Conservation (phyloP, 768 basidiomycete genomes). For the Leccinum barrowsii region DNA sequence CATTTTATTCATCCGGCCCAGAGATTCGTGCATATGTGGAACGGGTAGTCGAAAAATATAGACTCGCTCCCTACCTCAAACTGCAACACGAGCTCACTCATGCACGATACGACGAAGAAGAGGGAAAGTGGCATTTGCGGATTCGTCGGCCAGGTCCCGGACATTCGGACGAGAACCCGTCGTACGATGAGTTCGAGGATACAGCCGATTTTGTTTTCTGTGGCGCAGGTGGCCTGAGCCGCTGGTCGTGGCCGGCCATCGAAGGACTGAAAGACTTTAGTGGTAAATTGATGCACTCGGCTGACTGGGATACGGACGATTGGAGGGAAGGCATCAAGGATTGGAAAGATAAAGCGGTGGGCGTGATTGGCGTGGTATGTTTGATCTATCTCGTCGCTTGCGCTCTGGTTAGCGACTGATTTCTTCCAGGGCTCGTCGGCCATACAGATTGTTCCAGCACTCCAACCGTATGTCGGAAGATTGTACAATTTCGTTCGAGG, state of each 20-base stretch:
- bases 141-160: constrained; percentile 34
- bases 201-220: background rate
- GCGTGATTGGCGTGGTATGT: background rate
- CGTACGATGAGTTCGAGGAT: constrained; percentile 20
- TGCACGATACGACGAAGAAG: constrained; percentile 47
- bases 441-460: background rate
- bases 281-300: background rate
- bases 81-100: constrained; percentile 51
- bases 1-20: constrained; percentile 55
- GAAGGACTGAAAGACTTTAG: background rate
- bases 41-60: constrained; percentile 52
- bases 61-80: constrained; percentile 50
- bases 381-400: background rate
- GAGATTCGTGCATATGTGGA: constrained; percentile 58
- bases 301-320: constrained; percentile 44
- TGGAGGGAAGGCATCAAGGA: constrained; percentile 45
- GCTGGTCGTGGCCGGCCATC: background rate
- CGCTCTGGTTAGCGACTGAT: background rate
- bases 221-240: background rate
- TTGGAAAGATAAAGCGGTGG: constrained; percentile 44
- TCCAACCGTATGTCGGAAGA: background rate
- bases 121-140: constrained; percentile 55
- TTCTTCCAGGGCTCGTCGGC: background rate
- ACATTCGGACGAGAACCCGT: constrained; percentile 14
- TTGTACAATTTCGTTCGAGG: background rate